Evolutionary conservation across 371 early-diverging fungal species (phyloP), one percentile per base, ranked within the genome.

Genomic region (Massospora cicadina): DNA sequence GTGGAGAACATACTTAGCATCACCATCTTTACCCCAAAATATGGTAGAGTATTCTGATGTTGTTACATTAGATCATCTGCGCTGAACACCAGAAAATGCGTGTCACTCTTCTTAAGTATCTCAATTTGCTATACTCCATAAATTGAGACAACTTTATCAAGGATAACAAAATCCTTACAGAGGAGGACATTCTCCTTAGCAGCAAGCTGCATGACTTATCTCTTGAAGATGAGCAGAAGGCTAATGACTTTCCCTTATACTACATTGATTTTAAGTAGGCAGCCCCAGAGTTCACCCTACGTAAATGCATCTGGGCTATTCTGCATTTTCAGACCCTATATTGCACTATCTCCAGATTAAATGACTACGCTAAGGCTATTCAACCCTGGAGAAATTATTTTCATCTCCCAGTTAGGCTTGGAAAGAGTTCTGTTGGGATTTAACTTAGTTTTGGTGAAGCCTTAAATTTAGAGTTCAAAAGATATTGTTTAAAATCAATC

Each of bases 81-180:
- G 90, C 89, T 67, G 85, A 87, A 60, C 89, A 91, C 65, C 77
- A 82, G 58, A 81, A 87, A 68, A 86, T 86, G 1, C 79, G 88
- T 1, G 82, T 92, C 7, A 90, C 89, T 3, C 68, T 90, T 58
- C 71, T 93, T 27, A 91, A 91, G 74, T 92, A 92, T 58, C 71
- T 92, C 55, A 90, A 92, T 69, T 84, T 89, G 27, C 75, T 91
- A 26, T 87, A 90, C 68, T 76, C 86, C 0, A 78, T 82, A 23
- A 91, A 93, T 69, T 91, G 91, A 91, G 88, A 84, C 59, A 91
- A 91, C 73, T 93, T 90, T 77, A 88, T 93, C 31, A 81, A 85
- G 69, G 92, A 91, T 67, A 90, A 88, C 61, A 89, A 89, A 72
- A 78, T 87, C 27, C 66, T 87, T 67, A 87, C 78, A 0, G 84